Evolutionary conservation across 2,329 filamentous ascomycete genomes (phyloP).

Genomic region (Ceratocystis ficicola): DNA sequence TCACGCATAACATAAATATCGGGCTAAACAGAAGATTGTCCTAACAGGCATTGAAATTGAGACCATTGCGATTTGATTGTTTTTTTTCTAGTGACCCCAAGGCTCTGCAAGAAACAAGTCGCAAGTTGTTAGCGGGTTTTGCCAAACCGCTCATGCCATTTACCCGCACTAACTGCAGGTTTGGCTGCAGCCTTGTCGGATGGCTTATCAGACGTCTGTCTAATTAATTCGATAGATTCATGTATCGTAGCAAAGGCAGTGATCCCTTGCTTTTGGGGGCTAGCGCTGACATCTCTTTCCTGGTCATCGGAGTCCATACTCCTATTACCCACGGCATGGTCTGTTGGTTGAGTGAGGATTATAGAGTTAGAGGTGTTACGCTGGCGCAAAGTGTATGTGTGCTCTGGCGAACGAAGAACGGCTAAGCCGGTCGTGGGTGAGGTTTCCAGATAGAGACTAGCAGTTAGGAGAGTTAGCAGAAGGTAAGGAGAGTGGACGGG

Average conservation of each 20-base stretch:
- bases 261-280: neutral
- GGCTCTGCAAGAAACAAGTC: neutral
- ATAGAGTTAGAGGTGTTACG: conserved; percentile 58
- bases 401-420: conserved; percentile 40
- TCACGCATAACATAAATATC: neutral
- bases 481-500: too few species aligned
- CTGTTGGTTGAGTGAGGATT: conserved; percentile 32
- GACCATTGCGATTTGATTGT: neutral
- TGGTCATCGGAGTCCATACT: neutral
- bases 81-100: neutral
- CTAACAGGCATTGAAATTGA: neutral
- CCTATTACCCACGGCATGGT: conserved; percentile 16
- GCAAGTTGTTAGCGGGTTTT: conserved; percentile 30
- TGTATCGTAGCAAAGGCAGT: conserved; percentile 43
- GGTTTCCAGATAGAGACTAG: conserved; percentile 39
- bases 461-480: conserved; percentile 1
- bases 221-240: conserved; percentile 50
- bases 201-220: conserved; percentile 29
- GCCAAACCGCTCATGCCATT: conserved; percentile 51
- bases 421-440: conserved; percentile 38
- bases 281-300: neutral
- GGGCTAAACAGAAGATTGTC: neutral
- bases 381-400: conserved; percentile 48
- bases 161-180: conserved; percentile 34
- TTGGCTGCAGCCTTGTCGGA: conserved; percentile 24